Base-by-base conservation (phyloP, 176 grass and related monocot genomes). In the Hyparrhenia diplandra region DNA sequence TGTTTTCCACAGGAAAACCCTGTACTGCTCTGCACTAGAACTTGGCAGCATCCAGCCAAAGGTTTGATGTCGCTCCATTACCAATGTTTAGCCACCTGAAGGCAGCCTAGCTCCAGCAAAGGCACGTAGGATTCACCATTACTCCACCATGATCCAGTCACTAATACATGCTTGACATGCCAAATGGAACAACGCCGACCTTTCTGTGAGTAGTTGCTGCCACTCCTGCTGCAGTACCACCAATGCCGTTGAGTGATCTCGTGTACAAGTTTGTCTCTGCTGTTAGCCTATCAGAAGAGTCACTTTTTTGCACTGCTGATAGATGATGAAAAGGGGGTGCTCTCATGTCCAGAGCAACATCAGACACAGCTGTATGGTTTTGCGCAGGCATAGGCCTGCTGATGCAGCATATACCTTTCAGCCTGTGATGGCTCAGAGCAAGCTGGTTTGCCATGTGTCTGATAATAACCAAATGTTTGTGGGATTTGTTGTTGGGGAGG, bases 331-430 rank as follows among this genome's bases (percentile, higher is more conserved):
- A 99, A 62, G 96, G n/a, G 52, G 96, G 76, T 67, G 96, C 92
- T 83, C 96, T 92, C 96, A 93, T 98, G 90, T 99, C 90, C 24
- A 99, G 85, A 82, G 88, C 81, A 71, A 99, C 86, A 58, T 95
- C 88, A 16, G 92, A 31, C n/a, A 88, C 78, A 30, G 86, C 69
- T 49, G 86, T 84, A 46, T 83, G 89, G 73, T 90, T n/a, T 87
- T 66, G 84, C 62, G 13, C 86, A 87, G 47, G 85, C 69, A 65
- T 90, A 85, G 14, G 75, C 79, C 78, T 83, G 85, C 84, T 89
- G 85, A 74, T 90, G 80, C 75, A 77, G 81, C 67, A 45, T 35
- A 47, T 92, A 90, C 76, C 79, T 77, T 88, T 91, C 92, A 32
- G 87, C 81, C 85, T 87, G 80, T 2, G 25, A 84, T 5, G 21